Conservation (phyloP, 2,329 filamentous ascomycete species). For the Talaromyces rugulosus region DNA sequence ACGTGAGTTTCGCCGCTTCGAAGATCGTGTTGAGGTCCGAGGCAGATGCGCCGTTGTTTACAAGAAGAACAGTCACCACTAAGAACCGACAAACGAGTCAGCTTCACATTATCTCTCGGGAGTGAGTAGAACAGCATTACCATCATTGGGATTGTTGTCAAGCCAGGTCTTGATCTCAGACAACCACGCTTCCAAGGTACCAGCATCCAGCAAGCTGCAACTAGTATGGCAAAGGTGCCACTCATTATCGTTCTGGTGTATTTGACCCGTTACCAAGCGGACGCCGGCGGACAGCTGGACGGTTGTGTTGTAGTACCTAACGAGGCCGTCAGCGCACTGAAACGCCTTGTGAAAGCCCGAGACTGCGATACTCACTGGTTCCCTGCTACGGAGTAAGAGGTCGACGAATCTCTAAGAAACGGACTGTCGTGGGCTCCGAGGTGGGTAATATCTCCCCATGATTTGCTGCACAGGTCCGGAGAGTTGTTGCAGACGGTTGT, state of each 20-base stretch:
- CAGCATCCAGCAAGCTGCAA: conserved; percentile 66
- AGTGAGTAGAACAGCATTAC: conserved; percentile 17
- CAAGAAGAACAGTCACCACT: conserved; percentile 69
- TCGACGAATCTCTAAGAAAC: conserved; percentile 63
- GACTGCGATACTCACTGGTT: conserved; percentile 57
- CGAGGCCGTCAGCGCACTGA: neutral
- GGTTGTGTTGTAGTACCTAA: conserved; percentile 61
- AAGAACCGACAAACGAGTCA: neutral
- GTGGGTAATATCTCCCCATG: conserved; percentile 73
- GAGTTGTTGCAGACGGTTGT: conserved; percentile 73
- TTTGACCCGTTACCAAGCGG: conserved; percentile 66
- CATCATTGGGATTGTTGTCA: conserved; percentile 63
- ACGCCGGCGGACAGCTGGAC: conserved; percentile 67
- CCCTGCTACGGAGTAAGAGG: conserved; percentile 59
- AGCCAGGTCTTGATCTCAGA: conserved; percentile 63
- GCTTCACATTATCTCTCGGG: conserved; percentile 4
- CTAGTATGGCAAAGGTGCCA: conserved; percentile 68
- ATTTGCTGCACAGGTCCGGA: conserved; percentile 63
- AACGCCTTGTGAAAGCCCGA: neutral
- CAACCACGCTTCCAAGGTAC: conserved; percentile 62
- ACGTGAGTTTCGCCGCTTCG: conserved; percentile 55
- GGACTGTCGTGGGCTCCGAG: conserved; percentile 72
- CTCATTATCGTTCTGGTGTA: conserved; percentile 57
- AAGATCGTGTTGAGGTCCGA: conserved; percentile 54
- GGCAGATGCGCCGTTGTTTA: conserved; percentile 61